phyloP scores from a whole-genome alignment of 2,329 filamentous ascomycete genomes.

The Colletotrichum graminicola region DNA sequence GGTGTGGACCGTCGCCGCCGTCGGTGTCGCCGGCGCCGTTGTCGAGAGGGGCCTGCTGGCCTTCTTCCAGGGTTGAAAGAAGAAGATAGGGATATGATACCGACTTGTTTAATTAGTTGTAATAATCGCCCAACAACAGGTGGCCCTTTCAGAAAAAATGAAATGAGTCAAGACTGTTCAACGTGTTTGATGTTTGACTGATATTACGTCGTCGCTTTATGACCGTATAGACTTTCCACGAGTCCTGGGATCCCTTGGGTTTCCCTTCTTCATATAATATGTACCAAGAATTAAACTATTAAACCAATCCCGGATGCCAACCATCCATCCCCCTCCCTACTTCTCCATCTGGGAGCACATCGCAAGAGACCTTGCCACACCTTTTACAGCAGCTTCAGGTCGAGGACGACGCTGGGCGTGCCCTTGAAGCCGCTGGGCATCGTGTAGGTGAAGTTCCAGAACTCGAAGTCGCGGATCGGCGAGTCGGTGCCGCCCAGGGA shows the following conservation, averaged over 20 bases:
- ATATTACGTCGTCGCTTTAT: background rate
- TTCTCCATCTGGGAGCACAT: accelerated
- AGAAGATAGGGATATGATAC: background rate
- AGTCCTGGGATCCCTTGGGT: background rate
- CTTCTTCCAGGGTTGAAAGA: conserved; percentile 12
- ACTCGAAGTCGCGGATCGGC: conserved; percentile 56
- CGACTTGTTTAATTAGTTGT: conserved; percentile 16
- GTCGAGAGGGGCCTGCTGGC: conserved; percentile 52
- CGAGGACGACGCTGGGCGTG: conserved; percentile 42
- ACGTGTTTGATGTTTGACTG: background rate
- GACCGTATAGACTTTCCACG: background rate
- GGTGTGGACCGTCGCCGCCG: conserved; percentile 65
- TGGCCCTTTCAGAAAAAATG: background rate
- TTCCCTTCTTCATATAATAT: background rate
- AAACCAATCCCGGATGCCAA: background rate
- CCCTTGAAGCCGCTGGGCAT: conserved; percentile 53
- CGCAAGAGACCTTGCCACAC: background rate
- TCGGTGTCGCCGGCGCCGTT: conserved; percentile 61
- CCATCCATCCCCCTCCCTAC: background rate
- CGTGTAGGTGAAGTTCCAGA: conserved; percentile 59
- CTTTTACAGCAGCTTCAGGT: conserved; percentile 21
- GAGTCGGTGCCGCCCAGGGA: conserved; percentile 50
- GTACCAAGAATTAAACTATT: background rate
- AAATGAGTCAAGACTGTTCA: background rate
- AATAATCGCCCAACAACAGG: background rate